Base-by-base conservation (phyloP, 2,329 filamentous ascomycete species). In the Phoma sp. region DNA sequence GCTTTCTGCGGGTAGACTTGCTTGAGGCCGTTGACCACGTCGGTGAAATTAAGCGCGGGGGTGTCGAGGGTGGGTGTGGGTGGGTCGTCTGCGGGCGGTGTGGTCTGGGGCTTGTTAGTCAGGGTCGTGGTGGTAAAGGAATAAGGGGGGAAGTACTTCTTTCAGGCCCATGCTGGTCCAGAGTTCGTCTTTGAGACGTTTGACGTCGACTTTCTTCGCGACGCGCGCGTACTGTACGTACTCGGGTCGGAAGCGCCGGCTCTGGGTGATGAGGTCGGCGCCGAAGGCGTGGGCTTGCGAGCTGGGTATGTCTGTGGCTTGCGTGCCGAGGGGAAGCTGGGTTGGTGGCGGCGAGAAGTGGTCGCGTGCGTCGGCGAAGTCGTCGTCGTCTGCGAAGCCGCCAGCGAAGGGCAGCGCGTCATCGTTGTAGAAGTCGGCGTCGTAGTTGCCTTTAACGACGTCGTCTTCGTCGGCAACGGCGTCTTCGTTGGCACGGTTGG, bases 361-460 rank as follows among this genome's bases (percentile, higher is more conserved):
- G 65, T 95, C 91, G 40, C 88, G 81, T 27, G 91, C 91, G 73
- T 95, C 91, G 4, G 90, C 89, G 74, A 95, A 95, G 56, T 82
- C 80, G 47, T 83, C 81, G 45, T 90, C 88, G 37, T 88, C 87
- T 25, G 82, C 81, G 17, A 84, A 81, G 4, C 81, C 86, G 10
- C 85, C 87, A 1, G 85, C 80, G 66, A 91, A 84, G 1, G 88
- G 87, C 61, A 93, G 79, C 1, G 84, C 88, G 65, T 94, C 91
- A 69, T 98, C 95, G 68, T 95, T 89, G 80, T 98, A 99, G 84
- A 98, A 99, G 75, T 98, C 90, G 55, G 95, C 94, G 73, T 98
- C 92, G 76, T 98, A 99, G 71, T 96, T 88, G 57, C 93, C 93
- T 64, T 86, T 81, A 2, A 84, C 74, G 1, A 78, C 82, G 3